These are phyloP conservation scores for Hanseniaspora singularis DNA, from an alignment of 805 yeast species.

Conservation along the genomic window DNA sequence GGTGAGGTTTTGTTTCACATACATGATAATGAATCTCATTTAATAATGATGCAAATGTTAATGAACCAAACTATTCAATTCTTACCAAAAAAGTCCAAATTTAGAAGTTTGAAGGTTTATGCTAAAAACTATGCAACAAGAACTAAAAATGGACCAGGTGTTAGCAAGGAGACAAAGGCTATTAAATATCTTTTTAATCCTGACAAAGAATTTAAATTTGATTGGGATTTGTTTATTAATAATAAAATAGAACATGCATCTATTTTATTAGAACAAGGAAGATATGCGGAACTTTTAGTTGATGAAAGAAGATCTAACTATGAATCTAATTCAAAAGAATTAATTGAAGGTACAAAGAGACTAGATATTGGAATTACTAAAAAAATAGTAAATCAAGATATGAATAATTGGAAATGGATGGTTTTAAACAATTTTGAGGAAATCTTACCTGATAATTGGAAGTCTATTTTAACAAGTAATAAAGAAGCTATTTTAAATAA, in stretches of 20 bases:
- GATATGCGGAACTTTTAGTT: neutral
- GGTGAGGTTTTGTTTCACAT: slow-evolving; percentile 94
- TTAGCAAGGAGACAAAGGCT: slow-evolving; percentile 10
- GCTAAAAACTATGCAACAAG: neutral
- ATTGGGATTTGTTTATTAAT: slow-evolving; percentile 14
- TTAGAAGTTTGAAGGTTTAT: slow-evolving; percentile 5
- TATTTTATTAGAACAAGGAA: neutral
- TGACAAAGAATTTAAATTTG: slow-evolving; percentile 2
- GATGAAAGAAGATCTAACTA: slow-evolving; percentile 12
- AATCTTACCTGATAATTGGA: slow-evolving; percentile 12
- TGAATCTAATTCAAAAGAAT: slow-evolving; percentile 3
- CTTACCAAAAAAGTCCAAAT: slow-evolving; percentile 5
- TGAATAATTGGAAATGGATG: slow-evolving; percentile 8
- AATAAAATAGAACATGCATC: slow-evolving; percentile 3
- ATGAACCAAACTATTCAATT: slow-evolving; percentile 8
- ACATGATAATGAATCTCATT: slow-evolving; percentile 85
- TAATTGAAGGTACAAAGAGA: slow-evolving; percentile 12
- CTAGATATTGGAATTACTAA: slow-evolving; percentile 2
- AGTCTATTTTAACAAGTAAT: neutral
- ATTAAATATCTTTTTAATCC: slow-evolving; percentile 13
- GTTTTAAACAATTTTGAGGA: slow-evolving; percentile 9
- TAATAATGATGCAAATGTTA: slow-evolving; percentile 86
- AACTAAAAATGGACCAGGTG: neutral
- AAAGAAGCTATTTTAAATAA: neutral
- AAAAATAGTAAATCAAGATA: slow-evolving; percentile 5